These are phyloP conservation scores for Garcia nutans DNA, from an alignment of 345 rosid genomes.

Conservation along the genomic window DNA sequence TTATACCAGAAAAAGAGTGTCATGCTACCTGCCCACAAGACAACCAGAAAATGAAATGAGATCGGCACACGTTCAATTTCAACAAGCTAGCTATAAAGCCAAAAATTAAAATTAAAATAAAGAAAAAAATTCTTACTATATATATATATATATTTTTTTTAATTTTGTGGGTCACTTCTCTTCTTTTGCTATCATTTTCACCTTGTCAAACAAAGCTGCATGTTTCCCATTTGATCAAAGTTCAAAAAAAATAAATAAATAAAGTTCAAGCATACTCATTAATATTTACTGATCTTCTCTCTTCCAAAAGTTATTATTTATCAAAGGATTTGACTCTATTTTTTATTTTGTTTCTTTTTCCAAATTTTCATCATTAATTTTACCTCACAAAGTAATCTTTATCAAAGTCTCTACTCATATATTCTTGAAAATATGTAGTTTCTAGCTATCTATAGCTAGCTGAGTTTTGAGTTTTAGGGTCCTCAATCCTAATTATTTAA, in stretches of 20 bases:
- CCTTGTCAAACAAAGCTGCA: slow-evolving; percentile 3
- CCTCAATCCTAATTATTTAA: too few species aligned
- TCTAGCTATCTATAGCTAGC: neutral
- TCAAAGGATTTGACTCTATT: slow-evolving; percentile 3
- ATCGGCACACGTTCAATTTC: slow-evolving; percentile 15
- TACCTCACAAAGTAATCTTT: neutral
- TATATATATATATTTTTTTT: neutral
- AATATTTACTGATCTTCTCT: neutral
- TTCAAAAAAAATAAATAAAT: neutral
- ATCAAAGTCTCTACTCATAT: neutral
- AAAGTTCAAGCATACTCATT: too few species aligned
- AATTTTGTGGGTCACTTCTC: slow-evolving; percentile 14
- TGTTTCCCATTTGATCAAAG: slow-evolving; percentile 1
- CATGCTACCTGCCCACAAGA: slow-evolving; percentile 26
- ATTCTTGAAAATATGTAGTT: neutral
- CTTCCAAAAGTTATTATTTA: neutral
- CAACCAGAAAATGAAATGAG: slow-evolving; percentile 8
- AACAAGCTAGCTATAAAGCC: neutral
- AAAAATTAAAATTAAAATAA: too few species aligned
- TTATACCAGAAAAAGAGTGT: slow-evolving; percentile 20
- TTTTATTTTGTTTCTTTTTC: neutral
- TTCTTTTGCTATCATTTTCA: slow-evolving; percentile 9
- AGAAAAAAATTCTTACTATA: neutral
- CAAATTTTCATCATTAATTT: neutral
- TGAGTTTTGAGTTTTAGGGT: too few species aligned